Base-by-base conservation (phyloP, 768 basidiomycete genomes). In the Cytidiella melzeri region DNA sequence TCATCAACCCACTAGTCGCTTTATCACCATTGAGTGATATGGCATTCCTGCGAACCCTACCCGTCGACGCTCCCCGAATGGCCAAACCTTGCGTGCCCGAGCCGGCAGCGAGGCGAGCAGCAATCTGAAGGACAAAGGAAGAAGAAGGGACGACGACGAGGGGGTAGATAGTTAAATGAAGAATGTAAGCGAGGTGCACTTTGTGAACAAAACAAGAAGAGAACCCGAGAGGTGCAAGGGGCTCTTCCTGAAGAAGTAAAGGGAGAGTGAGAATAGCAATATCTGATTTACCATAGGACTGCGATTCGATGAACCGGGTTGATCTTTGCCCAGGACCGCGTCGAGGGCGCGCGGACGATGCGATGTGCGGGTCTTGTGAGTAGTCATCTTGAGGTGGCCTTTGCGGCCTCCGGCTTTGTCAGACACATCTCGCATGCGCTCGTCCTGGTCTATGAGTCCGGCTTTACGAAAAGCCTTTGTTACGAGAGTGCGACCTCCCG, bases 331-430 rank as follows among this genome's bases (percentile, higher is more conserved):
- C 5, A 56, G 72, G 53, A 78, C 67, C 24, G 72, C 66, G 66
- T 87, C 84, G 51, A 81, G 73, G 42, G 77, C 70, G 48, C 83
- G 73, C 9, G 77, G 69, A 53, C 82, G 75, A 62, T 85, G 81
- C 3, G 78, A 70, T 28, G 80, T 77, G 55, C 82, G 73, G 10
- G 74, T 67, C 54, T 81, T 73, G 63, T 85, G 81, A 4, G 76
- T 69, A 23, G 81, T 75, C 12, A 74, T 66, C 69, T 84, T 87
- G 13, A 73, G 69, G n/a, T 73, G 57, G 40, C 79, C 78, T 64
- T 89, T 90, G 60, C 86, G 77, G 20, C 85, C 86, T 43, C 84
- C 84, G 4, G 83, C 84, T 57, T 73, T 84, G 68, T 81, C 79
- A 7, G 76, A 72, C 39, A 72, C 69, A 59, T 90, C 87, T 53